phyloP scores from a whole-genome alignment of 2,329 filamentous ascomycete genomes.

The Pezicula rhizophila region DNA sequence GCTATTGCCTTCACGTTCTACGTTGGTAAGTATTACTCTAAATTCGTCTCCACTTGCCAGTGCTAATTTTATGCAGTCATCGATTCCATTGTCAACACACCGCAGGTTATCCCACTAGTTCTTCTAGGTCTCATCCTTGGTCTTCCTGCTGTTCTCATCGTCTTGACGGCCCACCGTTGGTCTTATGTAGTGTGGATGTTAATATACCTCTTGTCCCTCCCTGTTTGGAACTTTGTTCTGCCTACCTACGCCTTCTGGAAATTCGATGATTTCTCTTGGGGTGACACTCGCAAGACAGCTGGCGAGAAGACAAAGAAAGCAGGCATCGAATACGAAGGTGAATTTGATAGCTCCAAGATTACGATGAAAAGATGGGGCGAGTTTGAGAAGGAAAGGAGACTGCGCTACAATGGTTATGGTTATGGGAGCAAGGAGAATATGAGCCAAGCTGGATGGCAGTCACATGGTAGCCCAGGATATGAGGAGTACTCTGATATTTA shows the following conservation, averaged over 20 bases:
- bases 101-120: slow-evolving; percentile 85
- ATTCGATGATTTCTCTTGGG: slow-evolving; percentile 99
- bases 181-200: slow-evolving; percentile 95
- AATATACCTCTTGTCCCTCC: slow-evolving; percentile 87
- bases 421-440: slow-evolving; percentile 16
- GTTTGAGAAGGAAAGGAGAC: slow-evolving; percentile 68
- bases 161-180: slow-evolving; percentile 87
- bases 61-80: slow-evolving; percentile 51
- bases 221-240: slow-evolving; percentile 95
- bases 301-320: slow-evolving; percentile 85
- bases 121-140: slow-evolving; percentile 87
- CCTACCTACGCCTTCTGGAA: slow-evolving; percentile 98
- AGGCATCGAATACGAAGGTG: slow-evolving; percentile 82
- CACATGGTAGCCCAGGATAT: slow-evolving; percentile 10
- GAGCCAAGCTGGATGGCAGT: slow-evolving; percentile 4
- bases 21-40: slow-evolving; percentile 59
- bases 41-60: background rate
- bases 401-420: slow-evolving; percentile 14
- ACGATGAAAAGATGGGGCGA: slow-evolving; percentile 99
- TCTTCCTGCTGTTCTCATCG: slow-evolving; percentile 84
- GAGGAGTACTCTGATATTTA: slow-evolving; percentile 21
- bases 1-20: slow-evolving; percentile 98
- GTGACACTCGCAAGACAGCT: slow-evolving; percentile 91
- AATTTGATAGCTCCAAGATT: slow-evolving; percentile 98
- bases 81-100: slow-evolving; percentile 72